Base-by-base conservation (phyloP, 2,329 filamentous ascomycete species). In the Cordyceps cateniannulata region DNA sequence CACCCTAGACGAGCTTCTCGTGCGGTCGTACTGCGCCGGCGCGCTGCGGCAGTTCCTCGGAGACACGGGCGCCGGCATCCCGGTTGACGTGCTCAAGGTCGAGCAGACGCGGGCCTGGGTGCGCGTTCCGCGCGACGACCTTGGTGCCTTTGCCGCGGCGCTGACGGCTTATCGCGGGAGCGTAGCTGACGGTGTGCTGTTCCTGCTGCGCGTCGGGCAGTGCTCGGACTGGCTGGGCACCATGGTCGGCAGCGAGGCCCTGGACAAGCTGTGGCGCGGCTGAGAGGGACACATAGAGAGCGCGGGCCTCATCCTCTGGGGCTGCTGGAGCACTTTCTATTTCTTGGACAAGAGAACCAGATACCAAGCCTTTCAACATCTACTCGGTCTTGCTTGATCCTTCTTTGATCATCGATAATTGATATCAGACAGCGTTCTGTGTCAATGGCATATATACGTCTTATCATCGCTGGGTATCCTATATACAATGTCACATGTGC, bases 41-140 rank as follows among this genome's bases (percentile, higher is more conserved):
- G 86, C 89, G 0, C 75, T 93, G 8, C 77, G 77, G 1, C 83
- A 88, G 63, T 92, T 90, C 67, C 81, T 93, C 1, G 90, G 90
- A 22, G 74, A 84, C 20, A 85, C 84, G 0, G 90, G 90, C 12
- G 75, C 80, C 2, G 85, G 84, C 12, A 85, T 93, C 3, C 76
- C 86, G 1, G 69, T 92, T 60, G 90, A 93, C 68, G 84, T 93
- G 22, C 79, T 93, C 38, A 84, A 86, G 66, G 75, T 86, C 0
- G 73, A 83, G 3, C 78, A 75, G 1, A 67, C 69, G 6, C 77
- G 84, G 52, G 82, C 82, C 60, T 90, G 87, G 86, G 71, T 91
- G 54, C 79, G 89, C 20, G 71, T 90, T 9, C 86, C 87, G 5
- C 75, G 80, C 5, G 78, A 81, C 61, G 86, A 91, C 66, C 73